Conservation (phyloP, 2,329 filamentous ascomycete species). For the Mycosphaerella arachidis region DNA sequence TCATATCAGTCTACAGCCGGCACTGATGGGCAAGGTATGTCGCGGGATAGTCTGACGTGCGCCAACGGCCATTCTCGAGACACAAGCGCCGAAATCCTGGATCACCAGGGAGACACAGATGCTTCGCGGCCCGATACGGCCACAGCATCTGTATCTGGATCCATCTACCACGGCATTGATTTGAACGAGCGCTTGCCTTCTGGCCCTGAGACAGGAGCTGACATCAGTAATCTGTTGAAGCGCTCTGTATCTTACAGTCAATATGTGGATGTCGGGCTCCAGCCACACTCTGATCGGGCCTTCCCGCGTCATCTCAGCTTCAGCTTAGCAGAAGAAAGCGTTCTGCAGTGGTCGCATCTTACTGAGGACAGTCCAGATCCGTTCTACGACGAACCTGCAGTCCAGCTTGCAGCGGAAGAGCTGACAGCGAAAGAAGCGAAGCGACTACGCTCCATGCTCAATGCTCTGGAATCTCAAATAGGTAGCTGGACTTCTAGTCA, state of each 20-base stretch:
- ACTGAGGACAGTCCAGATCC: conserved; percentile 34
- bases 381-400: conserved; percentile 15
- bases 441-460: conserved; percentile 52
- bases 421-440: conserved; percentile 52
- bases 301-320: conserved; percentile 73
- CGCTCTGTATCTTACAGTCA: conserved; percentile 53
- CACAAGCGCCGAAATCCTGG: conserved; percentile 4
- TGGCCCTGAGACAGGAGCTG: conserved; percentile 45
- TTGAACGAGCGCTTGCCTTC: conserved; percentile 52
- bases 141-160: conserved; percentile 53
- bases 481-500: conserved; percentile 59
- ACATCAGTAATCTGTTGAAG: conserved; percentile 49
- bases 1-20: conserved; percentile 1
- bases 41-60: conserved; percentile 10
- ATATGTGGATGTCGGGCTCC: conserved; percentile 16
- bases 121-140: conserved; percentile 9
- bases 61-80: conserved; percentile 1
- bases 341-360: conserved; percentile 56
- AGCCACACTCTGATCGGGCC: conserved; percentile 46
- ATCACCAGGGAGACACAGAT: conserved; percentile 5
- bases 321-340: conserved; percentile 68
- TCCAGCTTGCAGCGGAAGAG: conserved; percentile 24
- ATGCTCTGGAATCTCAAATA: conserved; percentile 28
- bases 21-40: background rate
- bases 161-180: conserved; percentile 56